These are phyloP conservation scores for Mortierella sp. DNA, from an alignment of 371 early-diverging fungal genomes.

Conservation along the genomic window DNA sequence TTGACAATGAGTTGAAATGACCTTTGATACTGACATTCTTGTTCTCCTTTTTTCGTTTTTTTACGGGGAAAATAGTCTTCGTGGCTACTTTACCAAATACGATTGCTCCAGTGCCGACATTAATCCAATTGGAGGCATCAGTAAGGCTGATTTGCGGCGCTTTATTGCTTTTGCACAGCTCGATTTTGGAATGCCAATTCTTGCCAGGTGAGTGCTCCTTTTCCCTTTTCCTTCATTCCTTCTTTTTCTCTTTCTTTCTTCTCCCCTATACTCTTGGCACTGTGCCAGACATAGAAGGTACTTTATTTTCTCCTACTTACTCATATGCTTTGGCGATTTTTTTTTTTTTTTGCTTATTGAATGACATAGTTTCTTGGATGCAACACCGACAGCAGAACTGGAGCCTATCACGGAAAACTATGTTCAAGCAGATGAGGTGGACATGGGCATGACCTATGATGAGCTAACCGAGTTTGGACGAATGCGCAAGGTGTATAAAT, in stretches of 20 bases:
- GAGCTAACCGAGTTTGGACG: slow-evolving; percentile 93
- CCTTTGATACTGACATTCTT: not conserved
- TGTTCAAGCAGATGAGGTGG: slow-evolving; percentile 90
- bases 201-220: slow-evolving; percentile 60
- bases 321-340: too few relatives aligned
- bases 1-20: not conserved
- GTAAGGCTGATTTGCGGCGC: slow-evolving; percentile 87
- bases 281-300: not conserved
- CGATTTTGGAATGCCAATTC: slow-evolving; percentile 75
- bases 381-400: slow-evolving; percentile 95
- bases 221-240: not conserved
- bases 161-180: slow-evolving; percentile 81
- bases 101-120: slow-evolving; percentile 98
- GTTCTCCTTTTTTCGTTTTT: not conserved
- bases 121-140: slow-evolving; percentile 96
- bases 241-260: not conserved
- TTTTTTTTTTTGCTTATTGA: slow-evolving; percentile 3
- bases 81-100: slow-evolving; percentile 98
- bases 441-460: slow-evolving; percentile 98
- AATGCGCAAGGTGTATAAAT: slow-evolving; percentile 86
- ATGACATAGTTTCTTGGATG: slow-evolving; percentile 78
- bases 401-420: slow-evolving; percentile 86
- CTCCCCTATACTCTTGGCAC: not conserved
- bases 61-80: slow-evolving; percentile 60
- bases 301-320: not conserved